Base-by-base conservation (phyloP, 768 basidiomycete genomes). In the Leucosporidium yakuticum region DNA sequence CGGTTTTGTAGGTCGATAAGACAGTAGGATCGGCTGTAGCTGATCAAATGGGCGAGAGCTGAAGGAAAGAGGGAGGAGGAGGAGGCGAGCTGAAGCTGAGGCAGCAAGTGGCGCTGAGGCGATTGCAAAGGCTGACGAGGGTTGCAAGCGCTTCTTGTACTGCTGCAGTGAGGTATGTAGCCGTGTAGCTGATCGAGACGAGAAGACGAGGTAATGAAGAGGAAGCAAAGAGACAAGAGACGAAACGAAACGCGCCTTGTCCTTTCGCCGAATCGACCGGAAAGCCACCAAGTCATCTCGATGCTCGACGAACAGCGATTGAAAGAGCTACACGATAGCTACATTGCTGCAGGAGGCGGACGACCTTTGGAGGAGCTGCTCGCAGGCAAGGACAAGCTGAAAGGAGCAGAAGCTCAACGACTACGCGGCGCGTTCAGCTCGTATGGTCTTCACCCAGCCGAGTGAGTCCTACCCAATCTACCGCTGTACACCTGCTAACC, bases 281-380 rank as follows among this genome's bases (percentile, higher is more conserved):
- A 8, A 44, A 3, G 3, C 8, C 39, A 44, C 34, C 12, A 36
- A 5, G 12, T 5, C 34, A 5, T 15, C 39, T 44, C 39, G 39
- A 44, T 44, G 39, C 39, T 44, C 39, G 39, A 44, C 39, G 39
- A 44, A 44, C 3, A 7, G 57, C 32, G 36, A 2, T 25, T 48
- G 44, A 27, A 60, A 47, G 59, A 47, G 27, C 39, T 60, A 17
- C 21, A 48, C 44, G 59, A 60, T 3, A 27, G n/a, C 15, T 60
- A 27, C 47, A n/a, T n/a, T 2, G 14, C 9, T 4, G 0, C 19
- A 29, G 59, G 59, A 32, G 53, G 53, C 19, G 55, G 55, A 4
- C 59, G 59, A n/a, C 44, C 59, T 4, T 47, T 60, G 19, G 59
- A 47, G 25, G 59, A 60, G 59, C 59, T 60, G 27, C 47, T 60